Evolutionary conservation across 2,329 filamentous ascomycete genomes (phyloP), one percentile per base, ranked within the genome.

Genomic region (Clarireedia homoeocarpa): DNA sequence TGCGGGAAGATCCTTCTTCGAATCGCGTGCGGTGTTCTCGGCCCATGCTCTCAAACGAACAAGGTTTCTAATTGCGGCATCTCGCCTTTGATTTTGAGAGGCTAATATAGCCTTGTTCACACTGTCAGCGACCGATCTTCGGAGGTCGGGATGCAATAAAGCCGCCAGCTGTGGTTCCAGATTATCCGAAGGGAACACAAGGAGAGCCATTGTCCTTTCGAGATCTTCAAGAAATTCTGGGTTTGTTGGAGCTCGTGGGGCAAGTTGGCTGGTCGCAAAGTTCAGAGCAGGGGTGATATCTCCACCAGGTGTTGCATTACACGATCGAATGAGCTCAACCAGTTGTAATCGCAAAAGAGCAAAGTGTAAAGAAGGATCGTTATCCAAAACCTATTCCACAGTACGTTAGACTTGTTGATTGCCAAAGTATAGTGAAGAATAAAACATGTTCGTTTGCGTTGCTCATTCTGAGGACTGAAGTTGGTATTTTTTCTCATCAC

Each of bases 391-490:
- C 94, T 60, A 39, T 47, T 38, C 39, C 14, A n/a, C 4, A 36
- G 6, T 20, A 46, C 5, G 23, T 46, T 23, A 46, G 17, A 23
- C 5, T 46, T 23, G 12, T 46, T 6, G 6, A 23, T 23, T 46
- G 23, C 2, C 14, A 10, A 6, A 46, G 5, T 23, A 24, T 46
- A 20, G 47, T 66, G 34, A 44, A 39, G 17, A 52, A 53, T 48
- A 50, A 51, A 30, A 20, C 56, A 7, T 23, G 14, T 15, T 24
- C 45, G 46, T 66, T 64, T 42, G 36, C 42, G 10, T 72, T 75
- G 79, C 78, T 95, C 89, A 94, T 91, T 85, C 82, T 88, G 83
- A 88, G 82, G 83, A 88, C 83, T 89, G 85, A 88, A 88, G 85
- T 82, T 74, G 74, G 75, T 77, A 75, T 76, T 76, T 78, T 85